phyloP scores from a whole-genome alignment of 2,329 filamentous ascomycete genomes.

The Talaromyces sp. region DNA sequence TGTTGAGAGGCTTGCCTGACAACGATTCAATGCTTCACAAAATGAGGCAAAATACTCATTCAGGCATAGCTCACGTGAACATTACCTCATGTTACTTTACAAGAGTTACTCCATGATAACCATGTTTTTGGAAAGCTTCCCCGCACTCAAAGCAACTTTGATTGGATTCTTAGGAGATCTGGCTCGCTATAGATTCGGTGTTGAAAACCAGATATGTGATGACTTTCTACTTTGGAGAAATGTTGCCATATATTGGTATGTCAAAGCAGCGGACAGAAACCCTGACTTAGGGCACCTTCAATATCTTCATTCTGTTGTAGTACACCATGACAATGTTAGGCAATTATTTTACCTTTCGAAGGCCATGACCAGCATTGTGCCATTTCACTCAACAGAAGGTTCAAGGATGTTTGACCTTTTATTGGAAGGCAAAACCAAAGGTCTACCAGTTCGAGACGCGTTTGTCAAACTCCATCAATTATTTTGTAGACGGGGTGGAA shows the following conservation, averaged over 20 bases:
- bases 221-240: conserved; percentile 77
- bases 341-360: conserved; percentile 58
- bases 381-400: conserved; percentile 53
- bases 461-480: conserved; percentile 52
- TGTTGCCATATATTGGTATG: conserved; percentile 79
- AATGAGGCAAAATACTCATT: conserved; percentile 93
- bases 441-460: conserved; percentile 33
- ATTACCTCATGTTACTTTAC: conserved; percentile 70
- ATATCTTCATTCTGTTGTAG: conserved; percentile 73
- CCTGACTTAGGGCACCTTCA: conserved; percentile 75
- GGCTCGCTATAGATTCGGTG: conserved; percentile 81
- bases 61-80: conserved; percentile 68
- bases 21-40: conserved; percentile 89
- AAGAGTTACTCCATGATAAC: conserved; percentile 87
- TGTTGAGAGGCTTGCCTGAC: conserved; percentile 62
- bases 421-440: conserved; percentile 35
- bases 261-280: conserved; percentile 69
- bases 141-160: conserved; percentile 81
- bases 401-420: conserved; percentile 51
- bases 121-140: conserved; percentile 77
- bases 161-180: conserved; percentile 88
- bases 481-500: conserved; percentile 35
- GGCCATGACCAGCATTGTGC: conserved; percentile 50
- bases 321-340: conserved; percentile 52
- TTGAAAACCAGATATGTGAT: conserved; percentile 73